Evolutionary conservation across 441 rosid species (phyloP).

Genomic region (Mallotus japonicus): DNA sequence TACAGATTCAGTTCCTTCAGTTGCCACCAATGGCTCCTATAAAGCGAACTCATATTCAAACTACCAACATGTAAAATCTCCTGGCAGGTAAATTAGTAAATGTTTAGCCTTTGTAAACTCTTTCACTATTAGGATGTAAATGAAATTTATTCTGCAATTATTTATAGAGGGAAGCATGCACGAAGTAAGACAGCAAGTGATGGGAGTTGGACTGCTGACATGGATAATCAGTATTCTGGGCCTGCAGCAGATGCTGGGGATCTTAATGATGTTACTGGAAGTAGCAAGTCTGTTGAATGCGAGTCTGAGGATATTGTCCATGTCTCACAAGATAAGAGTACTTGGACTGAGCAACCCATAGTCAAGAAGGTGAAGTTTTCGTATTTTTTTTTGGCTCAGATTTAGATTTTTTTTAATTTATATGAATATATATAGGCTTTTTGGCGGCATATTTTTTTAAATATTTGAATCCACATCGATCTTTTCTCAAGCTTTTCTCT

Average conservation of each 20-base stretch:
- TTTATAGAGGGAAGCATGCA: slow-evolving; percentile 60
- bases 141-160: slow-evolving; percentile 17
- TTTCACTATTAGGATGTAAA: slow-evolving; percentile 8
- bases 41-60: slow-evolving; percentile 53
- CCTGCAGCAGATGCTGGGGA: slow-evolving; percentile 45
- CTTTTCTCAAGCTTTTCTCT: neutral
- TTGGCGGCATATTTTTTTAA: neutral
- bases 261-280: slow-evolving; percentile 39
- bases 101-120: slow-evolving; percentile 1
- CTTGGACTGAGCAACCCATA: slow-evolving; percentile 41
- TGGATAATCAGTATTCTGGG: slow-evolving; percentile 46
- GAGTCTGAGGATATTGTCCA: slow-evolving; percentile 52
- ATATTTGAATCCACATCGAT: neutral
- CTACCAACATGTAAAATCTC: slow-evolving; percentile 51
- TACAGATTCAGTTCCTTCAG: slow-evolving; percentile 81
- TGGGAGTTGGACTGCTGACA: slow-evolving; percentile 46
- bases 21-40: slow-evolving; percentile 59
- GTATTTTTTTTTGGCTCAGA: neutral
- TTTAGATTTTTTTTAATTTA: slow-evolving; percentile 7
- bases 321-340: slow-evolving; percentile 37
- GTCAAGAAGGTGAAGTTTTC: slow-evolving; percentile 50
- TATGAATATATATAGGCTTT: neutral
- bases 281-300: slow-evolving; percentile 43
- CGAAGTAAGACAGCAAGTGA: slow-evolving; percentile 44
- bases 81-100: slow-evolving; percentile 52